Base-by-base conservation (phyloP, 768 basidiomycete species). In the Pisolithus sp. region DNA sequence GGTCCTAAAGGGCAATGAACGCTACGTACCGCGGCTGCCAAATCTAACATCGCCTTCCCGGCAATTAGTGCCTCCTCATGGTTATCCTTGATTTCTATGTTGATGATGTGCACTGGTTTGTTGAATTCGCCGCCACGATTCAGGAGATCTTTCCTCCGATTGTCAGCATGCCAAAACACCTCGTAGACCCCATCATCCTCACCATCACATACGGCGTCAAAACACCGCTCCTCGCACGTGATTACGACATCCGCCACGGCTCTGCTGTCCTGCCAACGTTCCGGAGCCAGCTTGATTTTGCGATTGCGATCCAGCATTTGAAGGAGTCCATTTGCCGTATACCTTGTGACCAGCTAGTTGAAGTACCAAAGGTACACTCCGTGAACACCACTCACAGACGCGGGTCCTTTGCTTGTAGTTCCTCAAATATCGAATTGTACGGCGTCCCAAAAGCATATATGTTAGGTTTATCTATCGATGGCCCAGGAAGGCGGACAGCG, bases 121-220 rank as follows among this genome's bases (percentile, higher is more conserved):
- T 93, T 97, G 63, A 83, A 85, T 52, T 98, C 94, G 4, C 96
- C 91, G 26, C 93, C 93, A 58, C 91, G 80, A 30, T 76, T 71
- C 52, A 98, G 74, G 13, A 99, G 73, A 71, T 99, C 96, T 93
- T 46, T 44, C n/a, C 28, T 36, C 49, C 28, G 46, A 46, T 43
- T 38, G 42, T 59, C 56, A 58, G 49, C 31, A 59, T 40, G 47
- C 49, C 47, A 53, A 43, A 21, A 30, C 7, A 31, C 49, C 43
- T 55, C 53, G 46, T 55, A 26, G 41, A 36, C 37, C 47, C 50
- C 53, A 55, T 41, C 30, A 51, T 66, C 81, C n/a, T 62, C 61
- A 96, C 96, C 96, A 68, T 98, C 96, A 65, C 94, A 96, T 18
- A 99, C 96, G 0, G 93, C 89, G 65, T 99, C 96, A 67, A 93